Evolutionary conservation across 768 basidiomycete species (phyloP), one percentile per base, ranked within the genome.

Genomic region (Galerina sulciceps): DNA sequence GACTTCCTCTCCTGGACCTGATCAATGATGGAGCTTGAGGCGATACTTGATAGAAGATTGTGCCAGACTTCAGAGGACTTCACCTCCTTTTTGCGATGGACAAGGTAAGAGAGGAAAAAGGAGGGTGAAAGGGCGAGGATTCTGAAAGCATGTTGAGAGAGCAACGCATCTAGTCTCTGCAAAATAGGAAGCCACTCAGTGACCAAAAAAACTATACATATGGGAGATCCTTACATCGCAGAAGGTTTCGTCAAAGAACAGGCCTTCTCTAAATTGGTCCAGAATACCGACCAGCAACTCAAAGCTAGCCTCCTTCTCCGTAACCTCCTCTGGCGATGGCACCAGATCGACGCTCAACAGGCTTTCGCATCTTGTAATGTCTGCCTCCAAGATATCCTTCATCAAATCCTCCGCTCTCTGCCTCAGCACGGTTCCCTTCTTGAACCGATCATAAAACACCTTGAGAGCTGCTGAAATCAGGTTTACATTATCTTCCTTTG

Each of bases 61-160:
- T 78, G 77, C 85, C 85, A 90, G 10, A 85, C 69, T 2, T 59
- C 43, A 22, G 69, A 55, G 20, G 74, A 69, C 6, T 62, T 71
- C 2, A 40, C 44, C n/a, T 77, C 68, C 10, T 71, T 61, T 17
- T 76, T 72, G 4, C 84, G 76, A 60, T 81, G 69, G 9, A 71
- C 59, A 20, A 91, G 73, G 61, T 90, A 91, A 0, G 79, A 72
- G 2, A 84, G 69, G 4, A 89, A 69, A 0, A 88, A 71, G 1
- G 73, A 49, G 0, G 82, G 79, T 1, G 79, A 79, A 15, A 88
- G 69, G 17, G 43, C 45, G 10, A 69, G 58, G 2, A 69, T 15
- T 6, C 63, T 65, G 46, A 73, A 69, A 1, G 80, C 69, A 54
- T 84, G 71, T 13, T 70, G 54, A 3, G 63, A 53, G 15, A 85